Percentiles rank a stretch among this genome's conserved stretches.
Conservation (phyloP, 1,284 basidiomycete species). For the Pseudozyma sp. region DNA sequence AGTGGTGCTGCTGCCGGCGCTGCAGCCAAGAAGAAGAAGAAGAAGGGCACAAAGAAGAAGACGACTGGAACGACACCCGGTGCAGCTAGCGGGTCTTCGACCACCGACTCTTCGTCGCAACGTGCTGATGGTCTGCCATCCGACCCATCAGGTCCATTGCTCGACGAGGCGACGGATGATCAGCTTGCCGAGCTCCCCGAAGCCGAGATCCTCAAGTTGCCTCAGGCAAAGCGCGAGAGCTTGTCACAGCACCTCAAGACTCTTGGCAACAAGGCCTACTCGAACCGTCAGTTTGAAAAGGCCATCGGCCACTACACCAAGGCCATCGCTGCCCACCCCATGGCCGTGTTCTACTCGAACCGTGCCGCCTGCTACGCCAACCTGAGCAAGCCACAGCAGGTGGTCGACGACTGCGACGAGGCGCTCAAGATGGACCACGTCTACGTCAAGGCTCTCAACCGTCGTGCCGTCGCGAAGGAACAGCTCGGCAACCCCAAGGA, state of each 20-base stretch:
- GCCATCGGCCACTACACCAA: conserved; percentile 90
- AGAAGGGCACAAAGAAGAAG: conserved; percentile 63
- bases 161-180: conserved; percentile 65
- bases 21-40: conserved; percentile 56
- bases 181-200: conserved; percentile 58
- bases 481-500: conserved; percentile 79
- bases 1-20: conserved; percentile 24
- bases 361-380: conserved; percentile 97
- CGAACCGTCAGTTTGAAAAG: conserved; percentile 78
- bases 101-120: conserved; percentile 29
- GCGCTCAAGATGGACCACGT: conserved; percentile 85
- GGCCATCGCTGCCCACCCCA: conserved; percentile 81
- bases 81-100: conserved; percentile 13
- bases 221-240: conserved; percentile 72
- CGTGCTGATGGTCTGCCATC: conserved; percentile 35
- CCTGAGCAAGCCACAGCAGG: conserved; percentile 82
- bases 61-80: conserved; percentile 9
- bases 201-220: conserved; percentile 59
- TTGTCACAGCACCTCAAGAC: conserved; percentile 85
- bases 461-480: conserved; percentile 88
- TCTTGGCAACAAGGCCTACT: conserved; percentile 89
- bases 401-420: conserved; percentile 89
- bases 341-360: conserved; percentile 96
- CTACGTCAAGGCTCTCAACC: conserved; percentile 95
- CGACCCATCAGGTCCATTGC: conserved; percentile 55